Percentiles rank a stretch among this genome's conserved stretches.
These are phyloP conservation scores for Sugiyamaella marilandica DNA, from an alignment of 805 yeast species.

Conservation along the genomic window DNA sequence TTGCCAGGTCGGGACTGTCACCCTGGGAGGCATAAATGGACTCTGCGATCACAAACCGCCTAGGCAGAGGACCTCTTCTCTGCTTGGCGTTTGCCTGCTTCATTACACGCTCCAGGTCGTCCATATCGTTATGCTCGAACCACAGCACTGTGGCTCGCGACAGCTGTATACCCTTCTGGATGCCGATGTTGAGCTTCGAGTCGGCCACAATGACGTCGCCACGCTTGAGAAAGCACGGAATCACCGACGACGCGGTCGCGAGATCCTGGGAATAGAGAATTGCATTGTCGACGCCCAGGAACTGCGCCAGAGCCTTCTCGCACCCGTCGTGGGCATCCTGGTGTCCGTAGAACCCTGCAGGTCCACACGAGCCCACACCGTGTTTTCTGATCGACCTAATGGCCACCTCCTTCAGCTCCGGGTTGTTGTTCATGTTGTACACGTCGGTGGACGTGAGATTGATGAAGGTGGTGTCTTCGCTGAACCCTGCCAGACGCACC, in stretches of 20 bases:
- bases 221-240: constrained; percentile 91
- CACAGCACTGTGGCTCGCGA: constrained; percentile 82
- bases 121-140: constrained; percentile 85
- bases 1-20: constrained; percentile 66
- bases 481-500: constrained; percentile 30
- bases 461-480: constrained; percentile 38
- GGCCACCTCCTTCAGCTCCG: constrained; percentile 48
- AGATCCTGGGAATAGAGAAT: constrained; percentile 92
- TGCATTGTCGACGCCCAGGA: constrained; percentile 70
- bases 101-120: constrained; percentile 67
- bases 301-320: constrained; percentile 69
- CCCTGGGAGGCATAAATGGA: constrained; percentile 81
- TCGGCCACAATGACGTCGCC: constrained; percentile 92
- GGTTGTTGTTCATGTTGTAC: constrained; percentile 52
- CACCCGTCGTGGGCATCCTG: constrained; percentile 83
- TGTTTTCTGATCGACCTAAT: constrained; percentile 54
- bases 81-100: constrained; percentile 51
- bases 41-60: constrained; percentile 89
- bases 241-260: constrained; percentile 76
- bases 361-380: constrained; percentile 99
- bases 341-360: constrained; percentile 95
- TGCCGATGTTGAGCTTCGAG: constrained; percentile 62
- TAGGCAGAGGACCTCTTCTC: constrained; percentile 66
- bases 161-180: constrained; percentile 83
- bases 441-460: constrained; percentile 74